Percentiles rank a stretch among this genome's conserved stretches.
Conservation (phyloP, 495 filamentous ascomycete species). For the Neohortaea acidophila region DNA sequence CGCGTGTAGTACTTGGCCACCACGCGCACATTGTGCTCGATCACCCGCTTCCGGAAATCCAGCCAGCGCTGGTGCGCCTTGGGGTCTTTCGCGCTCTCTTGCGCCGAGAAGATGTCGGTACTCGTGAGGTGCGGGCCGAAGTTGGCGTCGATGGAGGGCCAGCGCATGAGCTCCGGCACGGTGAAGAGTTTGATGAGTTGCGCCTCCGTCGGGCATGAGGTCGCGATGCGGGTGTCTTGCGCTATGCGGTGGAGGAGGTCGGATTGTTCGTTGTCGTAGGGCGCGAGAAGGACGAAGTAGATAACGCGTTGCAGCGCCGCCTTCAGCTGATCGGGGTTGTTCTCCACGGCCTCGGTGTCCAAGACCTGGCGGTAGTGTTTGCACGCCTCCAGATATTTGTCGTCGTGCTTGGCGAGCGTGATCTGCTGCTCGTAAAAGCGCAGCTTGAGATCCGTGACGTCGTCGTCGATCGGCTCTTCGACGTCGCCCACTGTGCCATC, state of each 20-base stretch:
- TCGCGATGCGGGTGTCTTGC: constrained; percentile 38
- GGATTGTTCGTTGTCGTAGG: constrained; percentile 96
- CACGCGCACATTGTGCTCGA: constrained; percentile 96
- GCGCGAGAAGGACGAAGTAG: constrained; percentile 91
- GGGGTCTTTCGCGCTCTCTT: constrained; percentile 35
- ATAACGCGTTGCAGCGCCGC: constrained; percentile 81
- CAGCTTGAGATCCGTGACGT: constrained; percentile 91
- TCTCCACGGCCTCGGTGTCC: constrained; percentile 85
- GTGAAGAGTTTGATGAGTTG: constrained; percentile 86
- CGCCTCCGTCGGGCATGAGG: constrained; percentile 54
- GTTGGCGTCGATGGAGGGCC: constrained; percentile 75
- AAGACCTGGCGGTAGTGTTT: constrained; percentile 94
- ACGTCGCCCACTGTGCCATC: constrained; percentile 51
- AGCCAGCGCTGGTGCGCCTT: constrained; percentile 74
- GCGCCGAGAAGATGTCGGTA: constrained; percentile 63
- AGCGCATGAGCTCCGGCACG: constrained; percentile 91
- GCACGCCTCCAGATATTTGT: constrained; percentile 91
- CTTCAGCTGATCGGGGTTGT: constrained; percentile 69
- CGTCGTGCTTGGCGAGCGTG: constrained; percentile 81
- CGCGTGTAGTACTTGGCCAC: constrained; percentile 98
- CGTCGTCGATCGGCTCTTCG: constrained; percentile 55
- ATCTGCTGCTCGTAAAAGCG: constrained; percentile 96
- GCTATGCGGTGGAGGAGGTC: constrained; percentile 90
- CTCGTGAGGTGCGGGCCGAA: constrained; percentile 79
- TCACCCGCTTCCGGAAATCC: constrained; percentile 91